phyloP scores from a whole-genome alignment of 2,329 filamentous ascomycete species.

The Talaromyces sp. region DNA sequence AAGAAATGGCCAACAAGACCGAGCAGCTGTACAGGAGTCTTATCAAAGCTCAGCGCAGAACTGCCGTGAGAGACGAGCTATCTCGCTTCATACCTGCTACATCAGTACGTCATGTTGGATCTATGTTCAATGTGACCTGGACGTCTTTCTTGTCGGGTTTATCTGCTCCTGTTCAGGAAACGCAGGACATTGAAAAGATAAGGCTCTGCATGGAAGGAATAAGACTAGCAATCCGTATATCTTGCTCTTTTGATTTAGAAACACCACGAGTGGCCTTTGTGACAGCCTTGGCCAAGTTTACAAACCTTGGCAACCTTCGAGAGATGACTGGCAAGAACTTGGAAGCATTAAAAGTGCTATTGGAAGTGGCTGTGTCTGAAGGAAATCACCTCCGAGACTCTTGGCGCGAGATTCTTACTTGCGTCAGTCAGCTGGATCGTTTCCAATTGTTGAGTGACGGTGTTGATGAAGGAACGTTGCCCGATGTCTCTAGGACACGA shows the following conservation, averaged over 20 bases:
- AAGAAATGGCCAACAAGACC: slow-evolving; percentile 79
- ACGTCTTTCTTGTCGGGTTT: slow-evolving; percentile 97
- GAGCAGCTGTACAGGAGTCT: slow-evolving; percentile 90
- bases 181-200: slow-evolving; percentile 87
- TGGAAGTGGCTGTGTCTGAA: slow-evolving; percentile 89
- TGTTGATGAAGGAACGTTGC: slow-evolving; percentile 85
- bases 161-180: slow-evolving; percentile 88
- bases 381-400: slow-evolving; percentile 84
- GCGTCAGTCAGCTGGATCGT: slow-evolving; percentile 90
- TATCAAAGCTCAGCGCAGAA: slow-evolving; percentile 81
- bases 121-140: slow-evolving; percentile 99
- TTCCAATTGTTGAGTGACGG: slow-evolving; percentile 92
- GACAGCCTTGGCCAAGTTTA: slow-evolving; percentile 84
- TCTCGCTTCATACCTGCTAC: slow-evolving; percentile 84
- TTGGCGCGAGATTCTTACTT: slow-evolving; percentile 93
- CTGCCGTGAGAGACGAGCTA: slow-evolving; percentile 61
- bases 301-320: slow-evolving; percentile 89
- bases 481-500: slow-evolving; percentile 81
- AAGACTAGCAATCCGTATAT: slow-evolving; percentile 86
- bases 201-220: slow-evolving; percentile 91
- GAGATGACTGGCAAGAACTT: slow-evolving; percentile 96
- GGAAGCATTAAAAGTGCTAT: slow-evolving; percentile 82
- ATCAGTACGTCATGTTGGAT: slow-evolving; percentile 88
- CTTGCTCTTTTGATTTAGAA: slow-evolving; percentile 86
- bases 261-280: slow-evolving; percentile 95